phyloP scores from a whole-genome alignment of 768 basidiomycete species.

The Mycena kentingensis region DNA sequence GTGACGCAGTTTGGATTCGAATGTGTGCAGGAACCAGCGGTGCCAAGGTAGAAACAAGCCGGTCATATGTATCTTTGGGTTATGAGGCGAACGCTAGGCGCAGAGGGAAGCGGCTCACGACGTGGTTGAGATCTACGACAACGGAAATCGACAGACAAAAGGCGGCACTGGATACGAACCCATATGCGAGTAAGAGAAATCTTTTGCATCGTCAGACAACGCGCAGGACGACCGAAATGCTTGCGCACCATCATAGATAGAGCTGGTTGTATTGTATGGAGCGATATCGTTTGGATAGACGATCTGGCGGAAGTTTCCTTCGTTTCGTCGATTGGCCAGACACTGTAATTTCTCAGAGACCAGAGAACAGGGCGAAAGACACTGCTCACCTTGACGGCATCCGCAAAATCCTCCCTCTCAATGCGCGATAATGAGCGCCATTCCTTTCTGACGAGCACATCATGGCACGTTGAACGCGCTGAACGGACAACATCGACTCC shows the following conservation, averaged over 20 bases:
- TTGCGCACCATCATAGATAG: slow-evolving; percentile 24
- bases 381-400: slow-evolving; percentile 9
- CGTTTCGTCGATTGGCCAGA: slow-evolving; percentile 19
- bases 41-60: slow-evolving; percentile 30
- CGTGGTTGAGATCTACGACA: not conserved
- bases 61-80: slow-evolving; percentile 23
- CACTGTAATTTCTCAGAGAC: slow-evolving; percentile 11
- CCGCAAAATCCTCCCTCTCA: slow-evolving; percentile 8
- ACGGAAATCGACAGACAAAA: not conserved
- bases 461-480: not conserved
- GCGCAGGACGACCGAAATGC: not conserved
- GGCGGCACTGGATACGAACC: slow-evolving; percentile 13
- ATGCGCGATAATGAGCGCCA: slow-evolving; percentile 4
- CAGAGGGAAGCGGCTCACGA: not conserved
- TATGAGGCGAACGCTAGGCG: not conserved
- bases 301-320: slow-evolving; percentile 1
- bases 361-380: not conserved
- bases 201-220: slow-evolving; percentile 1
- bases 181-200: slow-evolving; percentile 25
- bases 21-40: slow-evolving; percentile 23
- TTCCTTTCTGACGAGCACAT: slow-evolving; percentile 6
- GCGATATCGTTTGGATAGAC: slow-evolving; percentile 19
- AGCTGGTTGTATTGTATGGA: slow-evolving; percentile 22
- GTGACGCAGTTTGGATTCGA: slow-evolving; percentile 17
- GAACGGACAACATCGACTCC: too few species aligned